A percentile compares a stretch with the other conserved stretches of the same genome.
phyloP scores from a whole-genome alignment of 306 rosid species.

The Sophora flavescens region DNA sequence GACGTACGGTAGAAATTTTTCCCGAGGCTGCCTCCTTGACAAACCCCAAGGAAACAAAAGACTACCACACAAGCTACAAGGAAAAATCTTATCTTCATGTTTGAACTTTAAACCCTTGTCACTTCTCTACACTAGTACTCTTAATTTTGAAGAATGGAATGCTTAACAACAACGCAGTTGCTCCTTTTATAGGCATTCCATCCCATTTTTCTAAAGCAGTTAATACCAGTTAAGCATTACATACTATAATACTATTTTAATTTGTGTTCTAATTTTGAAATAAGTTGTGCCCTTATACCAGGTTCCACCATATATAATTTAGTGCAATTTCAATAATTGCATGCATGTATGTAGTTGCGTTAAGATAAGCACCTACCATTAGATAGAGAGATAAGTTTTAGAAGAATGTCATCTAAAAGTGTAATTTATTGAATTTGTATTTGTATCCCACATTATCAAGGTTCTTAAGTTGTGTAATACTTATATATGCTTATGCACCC shows the following conservation, averaged over 20 bases:
- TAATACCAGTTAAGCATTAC: constrained; percentile 35
- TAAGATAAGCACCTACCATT: constrained; percentile 30
- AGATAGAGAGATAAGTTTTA: background rate
- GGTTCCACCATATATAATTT: background rate
- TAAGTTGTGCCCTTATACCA: background rate
- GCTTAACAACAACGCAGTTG: constrained; percentile 2
- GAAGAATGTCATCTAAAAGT: background rate
- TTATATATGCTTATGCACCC: too few relatives aligned
- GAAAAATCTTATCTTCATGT: constrained; percentile 42
- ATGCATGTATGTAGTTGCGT: constrained; percentile 9
- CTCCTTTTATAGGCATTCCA: too few relatives aligned
- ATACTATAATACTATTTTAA: background rate
- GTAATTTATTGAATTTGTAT: too few relatives aligned
- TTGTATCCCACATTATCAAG: too few relatives aligned
- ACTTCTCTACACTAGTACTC: background rate
- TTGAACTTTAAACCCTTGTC: background rate
- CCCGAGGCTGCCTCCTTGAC: constrained; percentile 53
- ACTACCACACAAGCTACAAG: constrained; percentile 42
- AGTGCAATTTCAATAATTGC: constrained; percentile 5
- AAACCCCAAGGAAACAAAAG: constrained; percentile 41
- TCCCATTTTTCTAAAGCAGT: background rate
- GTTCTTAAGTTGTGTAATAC: too few relatives aligned
- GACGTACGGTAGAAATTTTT: constrained; percentile 51
- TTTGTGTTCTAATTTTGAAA: background rate
- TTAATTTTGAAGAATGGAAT: constrained; percentile 10